phyloP scores from a whole-genome alignment of 345 rosid species.

The Ceriops decandra region DNA sequence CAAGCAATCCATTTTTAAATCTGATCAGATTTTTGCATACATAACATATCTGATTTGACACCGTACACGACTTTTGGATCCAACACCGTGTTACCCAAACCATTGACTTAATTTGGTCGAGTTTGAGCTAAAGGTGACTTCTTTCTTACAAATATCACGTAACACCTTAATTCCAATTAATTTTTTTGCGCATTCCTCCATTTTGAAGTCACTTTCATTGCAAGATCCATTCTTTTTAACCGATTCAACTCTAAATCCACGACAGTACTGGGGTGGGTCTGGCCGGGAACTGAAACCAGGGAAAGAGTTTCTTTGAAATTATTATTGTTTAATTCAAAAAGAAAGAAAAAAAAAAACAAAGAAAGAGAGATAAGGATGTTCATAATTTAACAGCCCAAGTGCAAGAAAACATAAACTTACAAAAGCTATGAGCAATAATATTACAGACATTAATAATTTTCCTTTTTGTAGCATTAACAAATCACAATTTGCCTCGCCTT shows the following conservation, averaged over 20 bases:
- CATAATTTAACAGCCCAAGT: no score
- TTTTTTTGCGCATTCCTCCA: slow-evolving; percentile 18
- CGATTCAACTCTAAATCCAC: slow-evolving; percentile 24
- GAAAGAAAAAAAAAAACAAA: no score
- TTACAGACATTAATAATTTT: no score
- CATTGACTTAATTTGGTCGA: slow-evolving; percentile 21
- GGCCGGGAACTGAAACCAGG: slow-evolving; percentile 35
- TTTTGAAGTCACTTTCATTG: slow-evolving; percentile 1
- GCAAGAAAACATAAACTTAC: no score
- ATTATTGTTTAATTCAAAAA: no score
- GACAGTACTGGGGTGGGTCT: slow-evolving; percentile 21
- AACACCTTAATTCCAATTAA: slow-evolving; percentile 15
- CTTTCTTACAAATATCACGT: slow-evolving; percentile 16
- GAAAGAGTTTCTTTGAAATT: slow-evolving; percentile 21
- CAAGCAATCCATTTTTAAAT: slow-evolving; percentile 23
- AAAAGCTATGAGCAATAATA: no score
- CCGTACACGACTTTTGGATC: slow-evolving; percentile 17
- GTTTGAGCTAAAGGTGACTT: slow-evolving; percentile 18
- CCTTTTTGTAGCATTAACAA: no score
- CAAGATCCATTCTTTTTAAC: slow-evolving; percentile 29
- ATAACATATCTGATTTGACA: slow-evolving; percentile 21
- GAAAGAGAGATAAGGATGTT: no score
- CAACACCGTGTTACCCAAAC: slow-evolving; percentile 16
- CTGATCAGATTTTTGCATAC: slow-evolving; percentile 21
- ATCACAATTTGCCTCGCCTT: no score